phyloP scores from a whole-genome alignment of 441 rosid species.

The Pelargonium exstipulatum region DNA sequence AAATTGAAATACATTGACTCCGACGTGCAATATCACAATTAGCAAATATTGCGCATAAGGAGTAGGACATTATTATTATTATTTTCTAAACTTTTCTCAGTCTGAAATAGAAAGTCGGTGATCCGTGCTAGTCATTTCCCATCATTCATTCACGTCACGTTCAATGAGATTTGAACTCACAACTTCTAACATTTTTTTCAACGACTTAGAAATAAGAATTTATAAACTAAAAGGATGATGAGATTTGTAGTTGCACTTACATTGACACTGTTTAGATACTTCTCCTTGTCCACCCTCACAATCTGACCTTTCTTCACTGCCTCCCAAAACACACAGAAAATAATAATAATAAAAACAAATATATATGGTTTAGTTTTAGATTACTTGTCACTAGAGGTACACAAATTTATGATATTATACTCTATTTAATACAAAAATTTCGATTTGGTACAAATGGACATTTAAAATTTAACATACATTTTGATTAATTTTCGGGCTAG shows the following conservation, averaged over 20 bases:
- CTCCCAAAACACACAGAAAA: conserved; percentile 8
- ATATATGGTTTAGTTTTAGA: too few species aligned
- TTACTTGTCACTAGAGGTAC: too few species aligned
- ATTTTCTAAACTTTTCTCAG: neutral
- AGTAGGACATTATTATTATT: neutral
- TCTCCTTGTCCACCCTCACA: conserved; percentile 86
- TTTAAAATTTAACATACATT: too few species aligned
- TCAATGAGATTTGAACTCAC: neutral
- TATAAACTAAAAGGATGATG: neutral
- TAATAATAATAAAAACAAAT: neutral
- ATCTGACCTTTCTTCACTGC: conserved; percentile 98
- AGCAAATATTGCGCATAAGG: neutral
- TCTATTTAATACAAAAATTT: neutral
- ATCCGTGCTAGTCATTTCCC: too few species aligned
- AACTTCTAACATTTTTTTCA: neutral
- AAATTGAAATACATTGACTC: too few species aligned
- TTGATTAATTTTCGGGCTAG: too few species aligned
- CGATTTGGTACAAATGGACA: too few species aligned
- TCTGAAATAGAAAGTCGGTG: neutral
- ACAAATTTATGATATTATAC: neutral
- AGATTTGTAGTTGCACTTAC: conserved; percentile 26
- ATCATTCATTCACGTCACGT: too few species aligned
- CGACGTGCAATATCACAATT: neutral
- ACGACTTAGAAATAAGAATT: neutral
- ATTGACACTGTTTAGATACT: conserved; percentile 78